Base-by-base conservation (phyloP, 129 eudicot genomes). In the Flaveria linearis region DNA sequence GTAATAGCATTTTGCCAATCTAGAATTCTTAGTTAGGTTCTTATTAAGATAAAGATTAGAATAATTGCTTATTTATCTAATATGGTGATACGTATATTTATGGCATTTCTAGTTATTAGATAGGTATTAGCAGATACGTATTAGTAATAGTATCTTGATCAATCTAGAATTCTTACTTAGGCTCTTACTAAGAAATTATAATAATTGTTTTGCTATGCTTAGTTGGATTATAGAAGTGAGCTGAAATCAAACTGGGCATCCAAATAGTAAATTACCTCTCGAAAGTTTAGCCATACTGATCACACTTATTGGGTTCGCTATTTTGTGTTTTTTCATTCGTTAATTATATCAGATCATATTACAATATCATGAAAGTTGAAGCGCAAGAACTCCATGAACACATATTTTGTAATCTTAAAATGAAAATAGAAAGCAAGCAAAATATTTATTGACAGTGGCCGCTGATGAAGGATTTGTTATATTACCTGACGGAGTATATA, bases 401-500 rank as follows among this genome's bases (percentile, higher is more conserved):
- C 11, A 4, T 14, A 14, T 66, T 66, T 66, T n/a, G 15, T 17
- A 39, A 28, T 20, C 5, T 42, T 67, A 67, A 68, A 66, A 41
- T 66, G 4, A 39, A 68, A 68, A 36, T 68, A 43, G 16, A 68
- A 12, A 68, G 73, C 64, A 11, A 30, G 41, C 30, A 17, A 2
- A 13, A 16, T 18, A 11, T 25, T 13, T 47, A 47, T 49, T 70
- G 75, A 16, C 5, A 5, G 8, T 42, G 52, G 18, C 3, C 9
- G 14, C 20, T 18, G 25, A 16, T 16, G 18, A 62, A 72, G 50
- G 17, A 33, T 53, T 17, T 45, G 42, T 64, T 22, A 20, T 26
- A 65, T 80, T 83, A 94, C 98, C 97, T 91, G 97, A 41, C 93
- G 97, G 23, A 94, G 87, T 50, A 89, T 84, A 75, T 84, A 91